These are phyloP conservation scores for Coniferiporia weirii DNA, from an alignment of 1,284 basidiomycete species.

Conservation along the genomic window DNA sequence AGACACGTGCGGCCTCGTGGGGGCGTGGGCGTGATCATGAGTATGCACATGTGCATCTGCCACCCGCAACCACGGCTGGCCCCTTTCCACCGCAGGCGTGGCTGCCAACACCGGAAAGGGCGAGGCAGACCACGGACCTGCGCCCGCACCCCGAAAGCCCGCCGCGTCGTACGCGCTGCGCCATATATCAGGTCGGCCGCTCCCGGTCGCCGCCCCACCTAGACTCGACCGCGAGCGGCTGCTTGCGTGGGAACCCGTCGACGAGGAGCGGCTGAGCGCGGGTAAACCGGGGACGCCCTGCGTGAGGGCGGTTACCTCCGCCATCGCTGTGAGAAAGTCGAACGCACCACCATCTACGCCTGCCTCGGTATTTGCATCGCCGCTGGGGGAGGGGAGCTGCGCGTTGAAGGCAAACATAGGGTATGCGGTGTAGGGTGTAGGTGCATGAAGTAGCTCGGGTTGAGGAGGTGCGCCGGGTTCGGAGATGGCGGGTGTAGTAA, in stretches of 20 bases:
- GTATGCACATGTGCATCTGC: not conserved
- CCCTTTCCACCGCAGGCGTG: not conserved
- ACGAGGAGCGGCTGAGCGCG: conserved; percentile 15
- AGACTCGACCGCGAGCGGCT: conserved; percentile 13
- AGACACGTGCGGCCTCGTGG: not conserved
- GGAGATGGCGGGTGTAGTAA: not conserved
- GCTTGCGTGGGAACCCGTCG: conserved; percentile 16
- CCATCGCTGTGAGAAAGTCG: conserved; percentile 4
- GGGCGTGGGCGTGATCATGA: not conserved
- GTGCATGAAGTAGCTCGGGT: not conserved
- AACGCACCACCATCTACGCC: conserved; percentile 1
- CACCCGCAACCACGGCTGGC: not conserved
- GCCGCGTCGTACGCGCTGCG: not conserved
- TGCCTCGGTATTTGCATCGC: not conserved
- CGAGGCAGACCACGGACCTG: not conserved
- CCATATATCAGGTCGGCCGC: not conserved
- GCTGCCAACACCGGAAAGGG: not conserved
- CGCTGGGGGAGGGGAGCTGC: not conserved
- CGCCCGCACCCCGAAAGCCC: not conserved
- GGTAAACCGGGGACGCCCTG: conserved; percentile 3
- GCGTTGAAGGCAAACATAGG: not conserved
- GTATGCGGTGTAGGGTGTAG: not conserved
- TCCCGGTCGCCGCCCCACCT: not conserved
- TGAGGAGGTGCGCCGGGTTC: not conserved
- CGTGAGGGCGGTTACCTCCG: not conserved